Evolutionary conservation across 495 filamentous ascomycete species (phyloP).

Genomic region (Penicillium simplicissimum): DNA sequence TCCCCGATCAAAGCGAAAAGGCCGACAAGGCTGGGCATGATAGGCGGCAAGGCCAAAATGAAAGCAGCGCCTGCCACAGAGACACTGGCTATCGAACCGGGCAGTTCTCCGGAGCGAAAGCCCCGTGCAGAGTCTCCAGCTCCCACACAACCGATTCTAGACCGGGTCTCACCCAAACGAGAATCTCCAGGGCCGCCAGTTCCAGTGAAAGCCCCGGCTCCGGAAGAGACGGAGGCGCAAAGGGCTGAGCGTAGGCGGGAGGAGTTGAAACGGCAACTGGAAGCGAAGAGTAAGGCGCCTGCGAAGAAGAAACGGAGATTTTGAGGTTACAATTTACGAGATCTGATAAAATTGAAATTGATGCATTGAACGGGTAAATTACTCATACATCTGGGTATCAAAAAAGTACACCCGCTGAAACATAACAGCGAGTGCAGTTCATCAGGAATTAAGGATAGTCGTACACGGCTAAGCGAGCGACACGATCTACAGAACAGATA

Average conservation of each 20-base stretch:
- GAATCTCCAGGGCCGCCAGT: slow-evolving; percentile 1
- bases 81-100: slow-evolving; percentile 1
- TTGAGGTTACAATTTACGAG: slow-evolving; percentile 23
- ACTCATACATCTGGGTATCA: slow-evolving; percentile 2
- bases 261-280: slow-evolving; percentile 65
- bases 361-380: not conserved
- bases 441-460: not conserved
- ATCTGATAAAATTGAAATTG: not conserved
- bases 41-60: slow-evolving; percentile 34
- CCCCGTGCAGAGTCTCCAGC: not conserved
- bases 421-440: not conserved
- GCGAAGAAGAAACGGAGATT: slow-evolving; percentile 70
- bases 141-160: not conserved
- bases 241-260: slow-evolving; percentile 62
- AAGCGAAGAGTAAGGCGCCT: slow-evolving; percentile 61
- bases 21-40: slow-evolving; percentile 36
- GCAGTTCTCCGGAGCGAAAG: not conserved
- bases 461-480: not conserved
- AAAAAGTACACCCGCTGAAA: not conserved
- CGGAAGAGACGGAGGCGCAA: slow-evolving; percentile 47
- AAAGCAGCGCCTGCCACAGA: slow-evolving; percentile 7
- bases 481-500: not conserved
- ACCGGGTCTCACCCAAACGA: not conserved
- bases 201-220: slow-evolving; percentile 11
- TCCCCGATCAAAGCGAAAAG: slow-evolving; percentile 27